Base-by-base conservation (phyloP, 2,329 filamentous ascomycete species). In the Trichoderma polysporum region DNA sequence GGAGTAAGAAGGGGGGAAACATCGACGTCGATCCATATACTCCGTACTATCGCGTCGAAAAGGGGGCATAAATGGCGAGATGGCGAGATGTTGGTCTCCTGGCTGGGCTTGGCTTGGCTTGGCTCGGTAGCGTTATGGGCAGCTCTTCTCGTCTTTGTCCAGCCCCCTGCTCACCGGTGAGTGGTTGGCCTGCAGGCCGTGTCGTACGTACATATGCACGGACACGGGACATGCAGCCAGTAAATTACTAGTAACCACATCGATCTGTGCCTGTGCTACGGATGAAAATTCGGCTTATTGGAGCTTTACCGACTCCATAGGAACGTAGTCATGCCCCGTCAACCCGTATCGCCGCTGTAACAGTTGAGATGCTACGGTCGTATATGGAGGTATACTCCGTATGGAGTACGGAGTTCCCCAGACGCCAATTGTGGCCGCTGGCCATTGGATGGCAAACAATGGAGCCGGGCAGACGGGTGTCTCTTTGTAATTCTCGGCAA, bases 171-270 rank as follows among this genome's bases (percentile, higher is more conserved):
- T 35, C 25, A 54, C 53, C 60, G 50, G 50, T 54, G 60, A 64
- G 60, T 33, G 33, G 2, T 56, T 25, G 31, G 33, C 53, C 15
- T 56, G 19, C 19, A 33, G 22, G 53, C 33, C 17, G 35, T 56
- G 53, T 64, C 60, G 60, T 56, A 64, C 60, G 50, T 25, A 56
- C 45, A 61, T 39, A 62, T 47, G 60, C 50, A 64, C 35, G 60
- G n/a, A 29, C 60, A 50, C 60, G 60, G 50, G 60, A 64, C 17
- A 63, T 56, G 50, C 60, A 31, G 60, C 50, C 50, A 64, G 49
- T 27, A 62, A 53, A 62, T 53, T 45, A 22, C 41, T 45, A 17
- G 39, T 45, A 41, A 41, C 33, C 50, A 47, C 53, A 45, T 56
- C 60, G 33, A 15, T 27, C 47, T 59, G 56, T 63, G 60, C 22